A percentile compares a stretch with the other conserved stretches of the same genome.
Evolutionary conservation across 306 rosid species (phyloP).

Genomic region (Biancaea sappan): DNA sequence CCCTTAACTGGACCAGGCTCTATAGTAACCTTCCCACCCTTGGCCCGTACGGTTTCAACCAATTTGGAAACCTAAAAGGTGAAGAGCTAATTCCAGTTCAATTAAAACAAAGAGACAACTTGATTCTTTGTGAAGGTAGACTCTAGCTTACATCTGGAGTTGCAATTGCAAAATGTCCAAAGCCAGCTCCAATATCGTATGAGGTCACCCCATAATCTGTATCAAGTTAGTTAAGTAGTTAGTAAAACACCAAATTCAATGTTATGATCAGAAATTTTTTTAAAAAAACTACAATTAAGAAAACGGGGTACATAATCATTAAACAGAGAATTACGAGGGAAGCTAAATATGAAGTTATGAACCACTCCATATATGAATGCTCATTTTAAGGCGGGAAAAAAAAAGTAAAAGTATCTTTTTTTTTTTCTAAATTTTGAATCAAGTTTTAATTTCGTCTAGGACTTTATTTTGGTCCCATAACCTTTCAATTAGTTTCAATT

Average conservation of each 20-base stretch:
- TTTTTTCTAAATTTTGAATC: too few species aligned
- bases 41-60: constrained; percentile 67
- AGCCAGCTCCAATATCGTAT: constrained; percentile 85
- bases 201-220: constrained; percentile 79
- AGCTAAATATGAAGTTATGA: too few species aligned
- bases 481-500: too few species aligned
- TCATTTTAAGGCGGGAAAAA: too few species aligned
- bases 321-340: constrained; percentile 8
- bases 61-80: constrained; percentile 68
- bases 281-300: too few species aligned
- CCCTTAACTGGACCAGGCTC: constrained; percentile 92
- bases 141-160: constrained; percentile 69
- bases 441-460: too few species aligned
- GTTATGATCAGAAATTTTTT: too few species aligned
- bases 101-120: constrained; percentile 17
- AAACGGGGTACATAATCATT: too few species aligned
- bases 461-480: too few species aligned
- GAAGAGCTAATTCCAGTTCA: constrained; percentile 24
- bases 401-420: too few species aligned
- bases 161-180: constrained; percentile 90
- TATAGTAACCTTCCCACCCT: constrained; percentile 74
- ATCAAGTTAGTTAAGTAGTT: constrained; percentile 19
- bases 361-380: constrained; percentile 8
- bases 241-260: neutral
- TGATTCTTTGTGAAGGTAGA: constrained; percentile 11